phyloP scores from a whole-genome alignment of 805 yeast species.

The Saccharomycopsis schoenii region DNA sequence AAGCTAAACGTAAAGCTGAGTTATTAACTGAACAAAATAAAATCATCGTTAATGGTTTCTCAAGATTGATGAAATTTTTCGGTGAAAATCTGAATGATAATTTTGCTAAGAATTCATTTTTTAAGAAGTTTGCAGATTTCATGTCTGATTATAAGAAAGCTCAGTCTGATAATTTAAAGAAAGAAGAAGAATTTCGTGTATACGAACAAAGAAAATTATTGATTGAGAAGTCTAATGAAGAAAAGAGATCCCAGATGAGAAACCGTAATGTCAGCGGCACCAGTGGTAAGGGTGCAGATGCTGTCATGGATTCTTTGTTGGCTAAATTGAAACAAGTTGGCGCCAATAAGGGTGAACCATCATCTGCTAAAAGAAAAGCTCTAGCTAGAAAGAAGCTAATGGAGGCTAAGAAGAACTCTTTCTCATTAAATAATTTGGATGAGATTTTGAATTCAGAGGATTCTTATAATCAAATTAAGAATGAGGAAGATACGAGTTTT shows the following conservation, averaged over 20 bases:
- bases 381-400: slow-evolving; percentile 56
- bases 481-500: neutral
- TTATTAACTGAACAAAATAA: slow-evolving; percentile 54
- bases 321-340: slow-evolving; percentile 60
- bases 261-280: neutral
- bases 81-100: slow-evolving; percentile 83
- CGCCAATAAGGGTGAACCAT: slow-evolving; percentile 47
- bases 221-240: slow-evolving; percentile 22
- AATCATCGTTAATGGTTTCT: slow-evolving; percentile 55
- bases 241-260: neutral
- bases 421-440: slow-evolving; percentile 17
- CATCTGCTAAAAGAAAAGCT: slow-evolving; percentile 64
- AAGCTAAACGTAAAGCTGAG: slow-evolving; percentile 62
- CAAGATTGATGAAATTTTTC: slow-evolving; percentile 64
- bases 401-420: slow-evolving; percentile 27
- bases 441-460: slow-evolving; percentile 7
- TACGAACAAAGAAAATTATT: slow-evolving; percentile 67
- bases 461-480: neutral
- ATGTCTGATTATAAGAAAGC: slow-evolving; percentile 72
- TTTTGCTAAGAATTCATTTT: slow-evolving; percentile 57
- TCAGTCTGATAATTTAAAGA: slow-evolving; percentile 62
- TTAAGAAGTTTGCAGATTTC: slow-evolving; percentile 71
- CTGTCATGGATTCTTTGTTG: slow-evolving; percentile 74
- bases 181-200: slow-evolving; percentile 73
- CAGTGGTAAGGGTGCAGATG: slow-evolving; percentile 5